A percentile compares a stretch with the other conserved stretches of the same genome.
Evolutionary conservation across 2,329 filamentous ascomycete species (phyloP).

Genomic region (Mollisia scopiformis): DNA sequence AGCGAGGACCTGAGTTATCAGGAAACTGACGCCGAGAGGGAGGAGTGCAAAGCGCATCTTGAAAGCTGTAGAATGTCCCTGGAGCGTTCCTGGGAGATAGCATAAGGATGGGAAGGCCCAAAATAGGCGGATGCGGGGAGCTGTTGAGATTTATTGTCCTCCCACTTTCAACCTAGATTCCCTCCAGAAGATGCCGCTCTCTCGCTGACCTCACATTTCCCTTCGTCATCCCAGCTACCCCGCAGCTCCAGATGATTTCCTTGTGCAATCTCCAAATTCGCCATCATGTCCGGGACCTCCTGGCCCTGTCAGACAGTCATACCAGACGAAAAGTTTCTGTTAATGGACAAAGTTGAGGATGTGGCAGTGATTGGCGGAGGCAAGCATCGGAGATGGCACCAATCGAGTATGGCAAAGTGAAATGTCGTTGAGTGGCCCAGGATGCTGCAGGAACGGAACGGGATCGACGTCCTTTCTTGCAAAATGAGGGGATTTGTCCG

Average conservation of each 20-base stretch:
- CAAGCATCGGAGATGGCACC: neutral
- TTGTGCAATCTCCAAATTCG: neutral
- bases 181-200: neutral
- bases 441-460: conserved; percentile 3
- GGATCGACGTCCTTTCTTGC: neutral
- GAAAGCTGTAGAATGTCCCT: neutral
- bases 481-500: neutral
- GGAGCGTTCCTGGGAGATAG: neutral
- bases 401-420: neutral
- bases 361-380: neutral
- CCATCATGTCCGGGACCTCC: neutral
- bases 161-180: neutral
- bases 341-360: neutral
- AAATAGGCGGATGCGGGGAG: neutral
- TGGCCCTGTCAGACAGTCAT: neutral
- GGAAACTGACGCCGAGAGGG: conserved; percentile 16
- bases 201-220: neutral
- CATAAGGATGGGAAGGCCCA: neutral
- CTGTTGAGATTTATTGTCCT: neutral
- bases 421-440: neutral
- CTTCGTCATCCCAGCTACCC: neutral
- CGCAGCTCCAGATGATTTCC: neutral
- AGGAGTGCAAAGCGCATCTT: conserved; percentile 25
- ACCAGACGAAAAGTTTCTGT: neutral
- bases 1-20: conserved; percentile 25